These are phyloP conservation scores for Populus alba DNA, from an alignment of 345 rosid species.

Conservation along the genomic window DNA sequence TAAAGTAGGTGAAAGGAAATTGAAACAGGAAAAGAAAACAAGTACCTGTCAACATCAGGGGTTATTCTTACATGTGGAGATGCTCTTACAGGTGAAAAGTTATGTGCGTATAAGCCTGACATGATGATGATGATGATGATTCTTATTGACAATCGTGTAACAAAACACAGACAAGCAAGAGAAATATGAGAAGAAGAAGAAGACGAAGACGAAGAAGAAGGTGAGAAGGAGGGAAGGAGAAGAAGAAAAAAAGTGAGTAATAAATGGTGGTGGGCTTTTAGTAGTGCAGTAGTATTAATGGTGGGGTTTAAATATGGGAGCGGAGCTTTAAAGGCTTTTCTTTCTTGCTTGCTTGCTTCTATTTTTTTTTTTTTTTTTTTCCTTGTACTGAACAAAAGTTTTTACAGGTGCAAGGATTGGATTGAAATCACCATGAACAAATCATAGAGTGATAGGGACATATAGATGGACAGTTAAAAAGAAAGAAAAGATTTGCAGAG, in stretches of 20 bases:
- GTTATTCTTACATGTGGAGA: slow-evolving; percentile 10
- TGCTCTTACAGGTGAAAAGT: slow-evolving; percentile 15
- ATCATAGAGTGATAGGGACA: neutral
- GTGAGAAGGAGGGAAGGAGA: neutral
- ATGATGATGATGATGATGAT: neutral
- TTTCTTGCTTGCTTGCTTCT: too few species aligned
- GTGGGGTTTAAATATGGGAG: slow-evolving; percentile 16
- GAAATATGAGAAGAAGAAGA: neutral
- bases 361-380: neutral
- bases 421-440: neutral
- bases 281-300: neutral
- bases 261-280: slow-evolving; percentile 9
- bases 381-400: neutral
- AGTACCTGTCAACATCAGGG: slow-evolving; percentile 17
- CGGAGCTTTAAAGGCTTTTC: slow-evolving; percentile 8
- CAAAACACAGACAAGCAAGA: neutral
- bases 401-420: neutral
- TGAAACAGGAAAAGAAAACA: neutral
- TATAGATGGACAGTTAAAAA: neutral
- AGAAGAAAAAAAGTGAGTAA: neutral
- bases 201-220: neutral
- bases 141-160: neutral
- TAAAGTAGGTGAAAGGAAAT: neutral
- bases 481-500: neutral
- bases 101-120: slow-evolving; percentile 14